Conservation (phyloP, 495 filamentous ascomycete genomes). For the Astrocystis sublimbata region DNA sequence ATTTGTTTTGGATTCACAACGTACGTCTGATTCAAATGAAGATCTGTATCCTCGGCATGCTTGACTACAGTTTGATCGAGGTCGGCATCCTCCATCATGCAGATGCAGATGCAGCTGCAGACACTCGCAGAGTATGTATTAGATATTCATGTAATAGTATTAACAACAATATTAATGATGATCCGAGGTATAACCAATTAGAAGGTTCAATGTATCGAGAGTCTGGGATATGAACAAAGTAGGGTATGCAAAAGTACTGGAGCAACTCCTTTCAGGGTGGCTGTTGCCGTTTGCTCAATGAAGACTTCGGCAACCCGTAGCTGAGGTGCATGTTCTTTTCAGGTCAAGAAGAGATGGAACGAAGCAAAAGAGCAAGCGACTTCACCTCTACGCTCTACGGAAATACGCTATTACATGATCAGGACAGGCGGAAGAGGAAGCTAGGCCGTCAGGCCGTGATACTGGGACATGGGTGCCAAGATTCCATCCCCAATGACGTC, state of each 20-base stretch:
- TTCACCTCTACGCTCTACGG: not conserved
- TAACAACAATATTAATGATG: too few species aligned
- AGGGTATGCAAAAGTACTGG: not conserved
- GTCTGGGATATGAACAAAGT: not conserved
- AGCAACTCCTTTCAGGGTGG: not conserved
- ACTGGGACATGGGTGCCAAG: not conserved
- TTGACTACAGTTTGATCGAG: conserved; percentile 56
- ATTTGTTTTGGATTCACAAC: not conserved
- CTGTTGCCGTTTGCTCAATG: not conserved
- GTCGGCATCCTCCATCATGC: conserved; percentile 62
- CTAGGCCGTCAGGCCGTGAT: not conserved
- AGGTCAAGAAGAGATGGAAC: not conserved
- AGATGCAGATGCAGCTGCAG: too few species aligned
- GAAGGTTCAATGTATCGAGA: too few species aligned
- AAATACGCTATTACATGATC: not conserved
- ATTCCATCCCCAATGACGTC: conserved; percentile 25
- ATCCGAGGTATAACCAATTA: too few species aligned
- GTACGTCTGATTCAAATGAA: conserved; percentile 58
- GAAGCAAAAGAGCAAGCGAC: not conserved
- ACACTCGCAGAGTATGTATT: too few species aligned
- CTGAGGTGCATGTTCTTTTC: not conserved
- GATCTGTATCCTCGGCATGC: conserved; percentile 49
- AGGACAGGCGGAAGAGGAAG: not conserved
- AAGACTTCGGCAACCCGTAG: not conserved
- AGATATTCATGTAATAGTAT: too few species aligned